phyloP scores from a whole-genome alignment of 805 yeast species.

The Candida fluviatilis region DNA sequence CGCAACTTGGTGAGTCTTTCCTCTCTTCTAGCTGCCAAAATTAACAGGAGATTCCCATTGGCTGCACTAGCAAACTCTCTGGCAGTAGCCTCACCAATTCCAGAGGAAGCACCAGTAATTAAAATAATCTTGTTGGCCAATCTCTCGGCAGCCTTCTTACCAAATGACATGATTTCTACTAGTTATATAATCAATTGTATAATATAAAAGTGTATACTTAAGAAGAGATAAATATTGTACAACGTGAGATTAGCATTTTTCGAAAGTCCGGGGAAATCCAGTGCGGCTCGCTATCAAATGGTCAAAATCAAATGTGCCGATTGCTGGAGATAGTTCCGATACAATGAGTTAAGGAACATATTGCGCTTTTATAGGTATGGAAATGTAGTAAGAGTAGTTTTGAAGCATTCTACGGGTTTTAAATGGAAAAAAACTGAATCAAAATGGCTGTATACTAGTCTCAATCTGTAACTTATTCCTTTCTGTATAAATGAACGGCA shows the following conservation, averaged over 20 bases:
- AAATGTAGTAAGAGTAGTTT: too few species aligned
- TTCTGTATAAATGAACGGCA: constrained; percentile 54
- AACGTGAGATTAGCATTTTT: too few species aligned
- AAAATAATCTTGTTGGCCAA: constrained; percentile 33
- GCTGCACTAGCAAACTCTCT: constrained; percentile 36
- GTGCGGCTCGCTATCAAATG: neutral
- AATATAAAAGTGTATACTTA: neutral
- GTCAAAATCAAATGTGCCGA: too few species aligned
- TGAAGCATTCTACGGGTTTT: too few species aligned
- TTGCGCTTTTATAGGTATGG: too few species aligned
- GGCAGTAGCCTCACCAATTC: constrained; percentile 42
- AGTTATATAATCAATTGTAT: constrained; percentile 1
- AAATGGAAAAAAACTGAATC: too few species aligned
- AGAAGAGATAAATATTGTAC: too few species aligned
- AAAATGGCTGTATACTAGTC: too few species aligned
- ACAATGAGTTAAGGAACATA: too few species aligned
- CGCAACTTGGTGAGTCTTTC: constrained; percentile 23
- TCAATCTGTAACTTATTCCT: constrained; percentile 1
- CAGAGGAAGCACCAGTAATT: constrained; percentile 40
- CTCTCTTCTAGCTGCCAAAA: constrained; percentile 37
- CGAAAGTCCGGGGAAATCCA: neutral
- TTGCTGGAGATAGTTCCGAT: too few species aligned
- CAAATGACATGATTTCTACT: constrained; percentile 26
- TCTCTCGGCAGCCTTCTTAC: constrained; percentile 34
- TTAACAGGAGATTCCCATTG: constrained; percentile 31